Base-by-base conservation (phyloP, 495 filamentous ascomycete genomes). In the Hyaloscypha bicolor region DNA sequence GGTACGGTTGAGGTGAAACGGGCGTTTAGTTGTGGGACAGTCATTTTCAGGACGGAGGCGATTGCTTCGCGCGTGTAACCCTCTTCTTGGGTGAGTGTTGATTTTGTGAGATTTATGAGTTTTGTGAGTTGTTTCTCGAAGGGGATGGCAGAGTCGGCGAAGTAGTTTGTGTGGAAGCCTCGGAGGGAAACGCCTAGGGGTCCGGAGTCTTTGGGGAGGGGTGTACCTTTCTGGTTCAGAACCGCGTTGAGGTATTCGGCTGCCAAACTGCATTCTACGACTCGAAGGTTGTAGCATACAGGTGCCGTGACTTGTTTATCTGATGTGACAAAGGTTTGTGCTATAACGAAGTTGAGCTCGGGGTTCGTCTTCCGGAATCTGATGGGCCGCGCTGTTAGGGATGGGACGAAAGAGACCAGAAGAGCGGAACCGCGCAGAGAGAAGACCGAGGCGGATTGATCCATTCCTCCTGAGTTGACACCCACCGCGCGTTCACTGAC, bases 401-500 rank as follows among this genome's bases (percentile, higher is more conserved):
- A 79, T 3, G 96, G 95, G 62, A 86, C 88, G 82, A 99, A 98
- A 55, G 89, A 91, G 63, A 97, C 94, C 75, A 95, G 93, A 42
- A 97, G 85, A 30, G 95, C 92, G 63, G 88, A 93, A 63, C 92
- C 95, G 60, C 88, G 86, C 71, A 90, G 81, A 3, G 92, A 92
- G 77, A 99, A 95, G 67, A 99, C 94, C 5, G 93, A 97, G 31
- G 95, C 95, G n/a, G 93, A 90, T 79, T 99, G 96, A 76, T 99
- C 95, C 95, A 99, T 98, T 55, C 94, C 95, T 75, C 95, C 95
- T 6, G 93, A 96, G 76, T 97, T 97, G 51, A 99, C 96, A 33
- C 95, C 95, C 6, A 97, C 96, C 16, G 92, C 90, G 32, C 96
- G 85, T 79, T 99, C 95, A 51, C 93, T 95, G 16, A 97, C 93